Percentiles rank a stretch among this genome's conserved stretches.
phyloP scores from a whole-genome alignment of 768 basidiomycete species.

The Xerocomellus chrysenteron region DNA sequence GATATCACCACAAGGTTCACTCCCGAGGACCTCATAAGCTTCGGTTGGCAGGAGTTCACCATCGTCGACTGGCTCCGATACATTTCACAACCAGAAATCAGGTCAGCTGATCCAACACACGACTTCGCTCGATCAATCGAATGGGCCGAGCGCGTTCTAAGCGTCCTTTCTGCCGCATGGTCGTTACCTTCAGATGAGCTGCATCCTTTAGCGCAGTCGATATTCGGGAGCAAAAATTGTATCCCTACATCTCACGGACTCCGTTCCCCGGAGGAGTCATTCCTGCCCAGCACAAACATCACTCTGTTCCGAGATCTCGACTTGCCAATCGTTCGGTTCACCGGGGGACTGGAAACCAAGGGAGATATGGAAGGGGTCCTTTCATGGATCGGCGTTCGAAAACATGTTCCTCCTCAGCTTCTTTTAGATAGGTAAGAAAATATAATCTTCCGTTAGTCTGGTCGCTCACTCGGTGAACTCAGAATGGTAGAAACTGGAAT shows the following conservation, averaged over 20 bases:
- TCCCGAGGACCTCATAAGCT: constrained; percentile 49
- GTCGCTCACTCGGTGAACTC: neutral
- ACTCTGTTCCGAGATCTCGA: neutral
- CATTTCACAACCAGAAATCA: constrained; percentile 48
- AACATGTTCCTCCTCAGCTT: neutral
- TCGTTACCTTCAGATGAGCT: constrained; percentile 43
- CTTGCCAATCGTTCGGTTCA: neutral
- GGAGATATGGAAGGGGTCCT: neutral
- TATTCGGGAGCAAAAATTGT: neutral
- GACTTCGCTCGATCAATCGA: constrained; percentile 61
- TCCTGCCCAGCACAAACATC: constrained; percentile 72
- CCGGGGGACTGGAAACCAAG: neutral
- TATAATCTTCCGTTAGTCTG: neutral
- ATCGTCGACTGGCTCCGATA: constrained; percentile 69
- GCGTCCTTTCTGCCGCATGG: constrained; percentile 65
- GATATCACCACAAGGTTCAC: constrained; percentile 58
- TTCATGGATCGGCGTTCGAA: neutral
- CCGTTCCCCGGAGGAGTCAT: constrained; percentile 35
- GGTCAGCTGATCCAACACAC: constrained; percentile 42
- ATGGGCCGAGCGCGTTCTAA: constrained; percentile 79
- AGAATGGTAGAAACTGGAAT: constrained; percentile 5
- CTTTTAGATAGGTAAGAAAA: neutral
- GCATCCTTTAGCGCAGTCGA: constrained; percentile 1
- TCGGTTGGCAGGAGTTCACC: constrained; percentile 78
- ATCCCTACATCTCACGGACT: neutral